A percentile compares a stretch with the other conserved stretches of the same genome.
Evolutionary conservation across 768 basidiomycete genomes (phyloP).

Genomic region (Zangia roseola): DNA sequence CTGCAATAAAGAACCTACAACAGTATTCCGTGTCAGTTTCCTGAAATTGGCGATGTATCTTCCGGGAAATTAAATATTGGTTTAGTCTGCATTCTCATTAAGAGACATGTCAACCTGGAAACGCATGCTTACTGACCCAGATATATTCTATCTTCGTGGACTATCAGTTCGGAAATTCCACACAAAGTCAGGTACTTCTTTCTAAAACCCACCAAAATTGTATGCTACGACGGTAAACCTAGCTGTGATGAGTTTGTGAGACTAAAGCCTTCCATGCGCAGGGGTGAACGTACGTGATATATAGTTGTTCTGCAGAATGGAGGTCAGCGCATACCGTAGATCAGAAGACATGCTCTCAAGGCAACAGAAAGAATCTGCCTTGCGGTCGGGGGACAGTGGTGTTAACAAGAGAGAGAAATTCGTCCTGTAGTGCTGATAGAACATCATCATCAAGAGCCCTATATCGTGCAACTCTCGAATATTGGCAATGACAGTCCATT

Average conservation of each 20-base stretch:
- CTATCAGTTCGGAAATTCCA: not conserved
- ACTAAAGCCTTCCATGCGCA: no score
- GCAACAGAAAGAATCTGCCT: no score
- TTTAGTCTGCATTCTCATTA: not conserved
- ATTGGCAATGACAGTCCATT: no score
- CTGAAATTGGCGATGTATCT: not conserved
- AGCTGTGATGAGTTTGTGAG: not conserved
- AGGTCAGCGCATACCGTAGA: not conserved
- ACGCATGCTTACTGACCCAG: not conserved
- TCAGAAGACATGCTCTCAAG: not conserved
- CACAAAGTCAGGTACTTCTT: no score
- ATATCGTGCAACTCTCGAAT: no score
- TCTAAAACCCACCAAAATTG: conserved; percentile 1
- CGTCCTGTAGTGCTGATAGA: no score
- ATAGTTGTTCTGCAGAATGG: not conserved
- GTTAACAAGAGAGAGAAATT: no score
- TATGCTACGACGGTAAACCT: not conserved
- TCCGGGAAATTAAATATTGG: not conserved
- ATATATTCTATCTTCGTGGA: not conserved
- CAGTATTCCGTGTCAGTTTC: not conserved
- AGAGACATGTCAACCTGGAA: not conserved
- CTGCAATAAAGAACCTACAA: conserved; percentile 9
- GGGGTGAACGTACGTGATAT: not conserved
- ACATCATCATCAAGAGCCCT: no score
- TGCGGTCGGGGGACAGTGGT: no score